phyloP scores from a whole-genome alignment of 306 rosid genomes.

The Senna tora region DNA sequence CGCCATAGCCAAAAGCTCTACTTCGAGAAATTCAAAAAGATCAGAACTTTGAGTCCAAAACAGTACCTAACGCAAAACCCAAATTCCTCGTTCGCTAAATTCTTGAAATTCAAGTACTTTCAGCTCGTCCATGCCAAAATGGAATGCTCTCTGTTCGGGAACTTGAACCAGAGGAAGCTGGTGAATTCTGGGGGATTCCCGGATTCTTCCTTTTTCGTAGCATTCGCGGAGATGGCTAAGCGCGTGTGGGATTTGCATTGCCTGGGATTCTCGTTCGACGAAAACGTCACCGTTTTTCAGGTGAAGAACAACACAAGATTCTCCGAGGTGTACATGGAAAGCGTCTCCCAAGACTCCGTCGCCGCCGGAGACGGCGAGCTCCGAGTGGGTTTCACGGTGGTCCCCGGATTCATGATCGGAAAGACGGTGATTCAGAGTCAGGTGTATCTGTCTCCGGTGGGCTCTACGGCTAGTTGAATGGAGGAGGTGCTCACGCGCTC shows the following conservation, averaged over 20 bases:
- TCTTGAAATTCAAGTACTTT: constrained; percentile 67
- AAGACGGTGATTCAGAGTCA: constrained; percentile 61
- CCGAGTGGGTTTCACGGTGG: constrained; percentile 65
- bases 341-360: constrained; percentile 39
- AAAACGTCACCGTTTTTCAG: constrained; percentile 58
- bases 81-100: constrained; percentile 56
- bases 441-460: constrained; percentile 59
- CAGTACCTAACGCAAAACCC: constrained; percentile 56
- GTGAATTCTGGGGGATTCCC: constrained; percentile 76
- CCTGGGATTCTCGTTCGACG: constrained; percentile 57
- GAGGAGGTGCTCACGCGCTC: constrained; percentile 18
- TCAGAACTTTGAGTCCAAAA: constrained; percentile 52
- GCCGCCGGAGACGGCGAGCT: constrained; percentile 35
- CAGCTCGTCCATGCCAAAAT: constrained; percentile 84
- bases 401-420: constrained; percentile 76
- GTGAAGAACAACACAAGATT: constrained; percentile 57
- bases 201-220: constrained; percentile 68
- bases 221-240: constrained; percentile 79
- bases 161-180: constrained; percentile 76
- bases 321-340: constrained; percentile 80
- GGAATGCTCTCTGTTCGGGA: constrained; percentile 93
- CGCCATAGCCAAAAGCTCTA: constrained; percentile 37
- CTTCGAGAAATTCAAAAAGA: constrained; percentile 67
- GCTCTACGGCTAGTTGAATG: constrained; percentile 19
- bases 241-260: constrained; percentile 79